Percentiles rank a stretch among this genome's conserved stretches.
Conservation (phyloP, 164 flowering plant species). For the Vitis cinerea region DNA sequence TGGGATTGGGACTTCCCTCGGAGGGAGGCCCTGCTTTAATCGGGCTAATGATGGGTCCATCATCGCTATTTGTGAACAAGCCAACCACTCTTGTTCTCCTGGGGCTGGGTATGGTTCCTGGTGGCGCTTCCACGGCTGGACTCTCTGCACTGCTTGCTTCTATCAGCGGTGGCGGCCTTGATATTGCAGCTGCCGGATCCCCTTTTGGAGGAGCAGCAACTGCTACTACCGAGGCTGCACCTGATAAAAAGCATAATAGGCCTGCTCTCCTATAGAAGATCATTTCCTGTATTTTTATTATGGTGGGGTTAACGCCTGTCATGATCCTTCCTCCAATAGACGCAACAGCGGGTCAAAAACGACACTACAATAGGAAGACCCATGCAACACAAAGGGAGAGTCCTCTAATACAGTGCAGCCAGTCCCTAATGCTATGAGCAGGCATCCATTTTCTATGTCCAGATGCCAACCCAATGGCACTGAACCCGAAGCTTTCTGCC, state of each 20-base stretch:
- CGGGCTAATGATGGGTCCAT: conserved; percentile 40
- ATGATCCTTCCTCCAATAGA: no score
- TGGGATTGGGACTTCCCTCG: conserved; percentile 40
- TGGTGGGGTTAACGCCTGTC: no score
- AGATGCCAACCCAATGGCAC: no score
- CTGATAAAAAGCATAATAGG: conserved; percentile 23
- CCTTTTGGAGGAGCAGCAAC: conserved; percentile 9
- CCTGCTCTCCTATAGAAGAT: conserved; percentile 10
- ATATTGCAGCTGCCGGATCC: conserved; percentile 6
- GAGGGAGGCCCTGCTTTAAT: conserved; percentile 17
- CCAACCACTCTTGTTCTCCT: conserved; percentile 67
- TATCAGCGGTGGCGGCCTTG: conserved; percentile 30
- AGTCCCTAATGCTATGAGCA: no score
- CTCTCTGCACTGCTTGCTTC: conserved; percentile 44
- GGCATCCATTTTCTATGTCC: no score
- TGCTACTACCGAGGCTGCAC: conserved; percentile 11
- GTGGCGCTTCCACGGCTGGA: conserved; percentile 25
- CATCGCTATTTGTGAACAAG: conserved; percentile 39
- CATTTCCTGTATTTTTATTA: no score
- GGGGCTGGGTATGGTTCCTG: conserved; percentile 51
- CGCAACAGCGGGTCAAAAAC: no score
- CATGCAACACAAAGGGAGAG: no score
- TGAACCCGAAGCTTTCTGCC: no score
- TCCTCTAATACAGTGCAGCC: no score
- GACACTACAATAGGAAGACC: no score